phyloP scores from a whole-genome alignment of 177 flowering plant genomes.

The Telopea speciosissima region DNA sequence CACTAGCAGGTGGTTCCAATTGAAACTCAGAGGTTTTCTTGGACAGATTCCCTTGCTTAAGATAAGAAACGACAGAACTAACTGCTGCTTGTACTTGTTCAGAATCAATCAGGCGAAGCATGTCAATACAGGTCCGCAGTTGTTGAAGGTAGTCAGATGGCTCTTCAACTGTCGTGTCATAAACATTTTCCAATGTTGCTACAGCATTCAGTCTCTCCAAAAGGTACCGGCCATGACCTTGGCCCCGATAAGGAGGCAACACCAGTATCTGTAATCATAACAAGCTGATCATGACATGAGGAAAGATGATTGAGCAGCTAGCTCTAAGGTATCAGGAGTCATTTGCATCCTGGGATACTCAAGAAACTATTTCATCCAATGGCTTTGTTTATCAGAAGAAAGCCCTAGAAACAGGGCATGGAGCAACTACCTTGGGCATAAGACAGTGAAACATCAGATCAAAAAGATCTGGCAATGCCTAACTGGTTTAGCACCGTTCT shows the following conservation, averaged over 20 bases:
- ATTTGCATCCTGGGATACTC: too few species aligned
- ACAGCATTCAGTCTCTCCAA: constrained; percentile 55
- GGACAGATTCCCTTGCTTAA: constrained; percentile 44
- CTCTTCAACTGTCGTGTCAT: constrained; percentile 83
- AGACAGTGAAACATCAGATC: too few species aligned
- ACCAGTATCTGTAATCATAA: constrained; percentile 61
- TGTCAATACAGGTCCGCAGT: constrained; percentile 57
- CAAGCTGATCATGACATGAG: background rate
- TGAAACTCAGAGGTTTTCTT: constrained; percentile 44
- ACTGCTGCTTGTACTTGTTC: constrained; percentile 49
- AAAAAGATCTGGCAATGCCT: too few species aligned
- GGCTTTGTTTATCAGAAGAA: too few species aligned
- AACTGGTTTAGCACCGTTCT: too few species aligned
- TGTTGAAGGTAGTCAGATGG: constrained; percentile 80
- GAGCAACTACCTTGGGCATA: too few species aligned
- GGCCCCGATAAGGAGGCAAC: constrained; percentile 76
- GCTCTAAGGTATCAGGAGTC: too few species aligned
- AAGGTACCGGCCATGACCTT: constrained; percentile 71
- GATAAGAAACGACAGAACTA: constrained; percentile 27
- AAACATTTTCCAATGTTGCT: constrained; percentile 61
- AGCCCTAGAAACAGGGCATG: too few species aligned
- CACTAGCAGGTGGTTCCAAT: constrained; percentile 42
- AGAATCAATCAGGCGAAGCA: constrained; percentile 29
- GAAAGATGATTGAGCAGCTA: too few species aligned
- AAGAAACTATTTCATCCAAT: too few species aligned